A percentile compares a stretch with the other conserved stretches of the same genome.
Conservation (phyloP, 768 basidiomycete species). For the Rossbeevera mucosa region DNA sequence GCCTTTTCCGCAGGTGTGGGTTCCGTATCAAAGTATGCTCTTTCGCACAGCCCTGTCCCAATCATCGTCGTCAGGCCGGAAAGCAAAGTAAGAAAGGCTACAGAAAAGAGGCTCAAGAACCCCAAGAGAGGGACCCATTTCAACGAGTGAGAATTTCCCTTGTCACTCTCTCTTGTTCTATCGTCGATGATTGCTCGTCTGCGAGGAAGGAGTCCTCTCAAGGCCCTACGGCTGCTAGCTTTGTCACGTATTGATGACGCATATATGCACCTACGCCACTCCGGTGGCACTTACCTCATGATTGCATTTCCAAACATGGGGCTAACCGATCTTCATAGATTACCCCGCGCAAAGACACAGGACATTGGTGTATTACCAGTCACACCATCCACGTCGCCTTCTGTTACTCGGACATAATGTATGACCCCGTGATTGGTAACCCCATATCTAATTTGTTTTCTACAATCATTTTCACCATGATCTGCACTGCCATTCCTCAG, state of each 20-base stretch:
- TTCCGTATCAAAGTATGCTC: constrained; percentile 66
- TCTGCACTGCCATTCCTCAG: too few relatives aligned
- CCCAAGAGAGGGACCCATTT: constrained; percentile 86
- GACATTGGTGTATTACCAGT: constrained; percentile 12
- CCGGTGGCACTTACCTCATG: not conserved
- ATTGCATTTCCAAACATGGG: not conserved
- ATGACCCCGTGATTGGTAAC: constrained; percentile 8
- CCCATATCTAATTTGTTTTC: not conserved
- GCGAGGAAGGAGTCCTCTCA: not conserved
- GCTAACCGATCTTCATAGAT: constrained; percentile 14
- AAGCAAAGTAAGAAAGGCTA: constrained; percentile 76
- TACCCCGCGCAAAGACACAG: constrained; percentile 9
- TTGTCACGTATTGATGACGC: not conserved
- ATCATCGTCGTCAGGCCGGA: constrained; percentile 94
- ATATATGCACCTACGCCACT: not conserved
- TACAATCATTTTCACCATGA: not conserved
- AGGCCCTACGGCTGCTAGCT: not conserved
- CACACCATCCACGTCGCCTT: constrained; percentile 7
- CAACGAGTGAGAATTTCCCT: constrained; percentile 43
- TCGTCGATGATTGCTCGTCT: not conserved
- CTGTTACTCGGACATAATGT: constrained; percentile 11
- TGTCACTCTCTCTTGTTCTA: not conserved
- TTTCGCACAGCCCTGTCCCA: constrained; percentile 91
- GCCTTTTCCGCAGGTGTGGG: constrained; percentile 54
- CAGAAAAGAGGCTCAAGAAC: constrained; percentile 82